A percentile compares a stretch with the other conserved stretches of the same genome.
Evolutionary conservation across 495 filamentous ascomycete species (phyloP).

Genomic region (Penicillium samsonianum): DNA sequence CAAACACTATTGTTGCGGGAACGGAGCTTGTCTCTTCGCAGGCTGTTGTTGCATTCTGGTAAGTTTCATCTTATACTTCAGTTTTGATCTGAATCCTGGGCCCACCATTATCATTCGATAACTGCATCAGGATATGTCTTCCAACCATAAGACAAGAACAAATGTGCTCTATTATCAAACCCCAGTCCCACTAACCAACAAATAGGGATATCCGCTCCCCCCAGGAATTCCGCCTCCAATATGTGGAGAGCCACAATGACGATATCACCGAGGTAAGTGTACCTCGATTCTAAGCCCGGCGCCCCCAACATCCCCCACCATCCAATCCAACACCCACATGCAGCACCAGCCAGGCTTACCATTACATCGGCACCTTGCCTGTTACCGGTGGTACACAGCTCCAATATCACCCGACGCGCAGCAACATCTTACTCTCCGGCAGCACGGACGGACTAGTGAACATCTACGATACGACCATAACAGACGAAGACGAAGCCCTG

Average conservation of each 20-base stretch:
- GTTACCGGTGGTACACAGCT: conserved; percentile 47
- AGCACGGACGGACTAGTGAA: conserved; percentile 93
- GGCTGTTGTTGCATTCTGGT: conserved; percentile 77
- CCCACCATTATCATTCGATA: neutral
- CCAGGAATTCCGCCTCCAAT: conserved; percentile 55
- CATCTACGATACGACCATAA: conserved; percentile 71
- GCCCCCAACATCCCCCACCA: neutral
- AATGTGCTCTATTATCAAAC: neutral
- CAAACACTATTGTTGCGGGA: conserved; percentile 68
- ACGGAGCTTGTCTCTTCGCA: conserved; percentile 75
- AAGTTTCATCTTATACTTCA: conserved; percentile 17
- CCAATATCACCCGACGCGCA: conserved; percentile 66
- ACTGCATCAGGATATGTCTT: neutral
- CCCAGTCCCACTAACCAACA: conserved; percentile 31
- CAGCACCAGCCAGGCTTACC: conserved; percentile 16
- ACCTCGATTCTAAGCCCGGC: neutral
- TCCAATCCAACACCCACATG: neutral
- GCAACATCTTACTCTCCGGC: conserved; percentile 72
- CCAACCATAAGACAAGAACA: neutral
- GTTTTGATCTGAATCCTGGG: neutral
- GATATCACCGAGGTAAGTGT: conserved; percentile 75
- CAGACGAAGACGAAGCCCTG: conserved; percentile 84
- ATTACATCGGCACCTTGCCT: conserved; percentile 13
- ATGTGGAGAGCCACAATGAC: conserved; percentile 87
- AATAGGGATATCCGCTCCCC: conserved; percentile 69